phyloP scores from a whole-genome alignment of 768 basidiomycete genomes.

The Omphalotus guepiniiformis region DNA sequence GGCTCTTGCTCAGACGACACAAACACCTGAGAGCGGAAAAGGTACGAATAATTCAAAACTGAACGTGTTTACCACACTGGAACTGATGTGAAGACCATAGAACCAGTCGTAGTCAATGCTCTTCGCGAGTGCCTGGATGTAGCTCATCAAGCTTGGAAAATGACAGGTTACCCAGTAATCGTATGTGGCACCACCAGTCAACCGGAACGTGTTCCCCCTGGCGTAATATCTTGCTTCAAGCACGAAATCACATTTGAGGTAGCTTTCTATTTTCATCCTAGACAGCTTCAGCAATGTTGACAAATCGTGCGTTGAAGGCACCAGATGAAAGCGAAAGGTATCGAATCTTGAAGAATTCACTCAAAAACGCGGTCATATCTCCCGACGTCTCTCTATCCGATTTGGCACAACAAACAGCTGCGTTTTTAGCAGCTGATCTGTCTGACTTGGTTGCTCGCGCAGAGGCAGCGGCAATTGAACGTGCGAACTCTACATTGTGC shows the following conservation, averaged over 20 bases:
- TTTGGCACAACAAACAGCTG: conserved; percentile 86
- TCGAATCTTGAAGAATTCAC: conserved; percentile 48
- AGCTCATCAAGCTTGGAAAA: conserved; percentile 51
- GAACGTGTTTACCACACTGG: conserved; percentile 1
- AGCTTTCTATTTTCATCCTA: conserved; percentile 11
- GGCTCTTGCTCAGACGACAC: conserved; percentile 68
- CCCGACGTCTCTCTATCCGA: conserved; percentile 74
- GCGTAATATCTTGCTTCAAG: conserved; percentile 73
- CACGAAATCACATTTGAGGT: conserved; percentile 80
- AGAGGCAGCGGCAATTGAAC: conserved; percentile 47
- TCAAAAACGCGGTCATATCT: conserved; percentile 41
- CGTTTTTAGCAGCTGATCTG: conserved; percentile 81
- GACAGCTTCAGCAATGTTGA: not conserved
- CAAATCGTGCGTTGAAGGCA: conserved; percentile 47
- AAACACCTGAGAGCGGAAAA: conserved; percentile 59
- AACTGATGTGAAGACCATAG: too few species aligned
- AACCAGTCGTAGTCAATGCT: conserved; percentile 49
- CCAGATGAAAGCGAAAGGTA: conserved; percentile 74
- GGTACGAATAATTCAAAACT: conserved; percentile 32
- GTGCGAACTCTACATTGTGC: conserved; percentile 8
- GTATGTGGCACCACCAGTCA: conserved; percentile 73
- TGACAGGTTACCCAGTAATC: conserved; percentile 67
- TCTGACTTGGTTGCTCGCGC: conserved; percentile 63
- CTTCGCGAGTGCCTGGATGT: conserved; percentile 61
- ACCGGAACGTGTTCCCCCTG: conserved; percentile 55